A percentile compares a stretch with the other conserved stretches of the same genome.
Evolutionary conservation across 2,329 filamentous ascomycete genomes (phyloP).

Genomic region (Fusarium fracticaudum): DNA sequence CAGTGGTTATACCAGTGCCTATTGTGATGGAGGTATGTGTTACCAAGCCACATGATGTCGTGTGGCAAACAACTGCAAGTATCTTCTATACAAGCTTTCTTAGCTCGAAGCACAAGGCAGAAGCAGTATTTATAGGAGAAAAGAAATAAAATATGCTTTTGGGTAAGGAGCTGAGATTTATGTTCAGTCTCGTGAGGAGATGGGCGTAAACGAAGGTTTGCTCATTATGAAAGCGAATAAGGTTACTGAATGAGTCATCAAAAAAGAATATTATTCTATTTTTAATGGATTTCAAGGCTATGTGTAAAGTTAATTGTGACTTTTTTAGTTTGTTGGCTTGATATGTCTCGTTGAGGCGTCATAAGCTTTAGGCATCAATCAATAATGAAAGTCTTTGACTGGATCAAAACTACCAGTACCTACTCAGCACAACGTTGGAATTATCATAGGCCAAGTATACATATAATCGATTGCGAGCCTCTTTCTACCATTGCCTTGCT

Average conservation of each 20-base stretch:
- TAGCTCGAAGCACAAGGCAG: background rate
- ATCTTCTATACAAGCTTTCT: background rate
- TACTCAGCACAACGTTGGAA: background rate
- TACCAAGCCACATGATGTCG: fast-evolving
- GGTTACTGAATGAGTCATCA: too few relatives aligned
- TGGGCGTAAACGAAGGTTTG: background rate
- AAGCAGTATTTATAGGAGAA: background rate
- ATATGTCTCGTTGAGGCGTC: too few relatives aligned
- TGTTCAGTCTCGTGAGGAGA: background rate
- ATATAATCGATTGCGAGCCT: background rate
- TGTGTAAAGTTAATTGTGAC: too few relatives aligned
- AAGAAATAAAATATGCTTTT: background rate
- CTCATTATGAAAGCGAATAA: background rate
- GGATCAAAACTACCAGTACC: background rate
- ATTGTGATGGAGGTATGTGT: background rate
- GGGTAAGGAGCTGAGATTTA: background rate
- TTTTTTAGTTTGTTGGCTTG: too few relatives aligned
- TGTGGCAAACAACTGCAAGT: background rate
- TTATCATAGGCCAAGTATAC: background rate
- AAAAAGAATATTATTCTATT: too few relatives aligned
- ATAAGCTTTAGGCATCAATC: background rate
- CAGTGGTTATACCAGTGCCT: background rate
- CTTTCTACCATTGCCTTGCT: background rate
- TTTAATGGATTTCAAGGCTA: too few relatives aligned
- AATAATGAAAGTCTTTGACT: background rate